Evolutionary conservation across 1,139 yeast genomes (phyloP).

Genomic region (Sugiyamaella neomexicana): DNA sequence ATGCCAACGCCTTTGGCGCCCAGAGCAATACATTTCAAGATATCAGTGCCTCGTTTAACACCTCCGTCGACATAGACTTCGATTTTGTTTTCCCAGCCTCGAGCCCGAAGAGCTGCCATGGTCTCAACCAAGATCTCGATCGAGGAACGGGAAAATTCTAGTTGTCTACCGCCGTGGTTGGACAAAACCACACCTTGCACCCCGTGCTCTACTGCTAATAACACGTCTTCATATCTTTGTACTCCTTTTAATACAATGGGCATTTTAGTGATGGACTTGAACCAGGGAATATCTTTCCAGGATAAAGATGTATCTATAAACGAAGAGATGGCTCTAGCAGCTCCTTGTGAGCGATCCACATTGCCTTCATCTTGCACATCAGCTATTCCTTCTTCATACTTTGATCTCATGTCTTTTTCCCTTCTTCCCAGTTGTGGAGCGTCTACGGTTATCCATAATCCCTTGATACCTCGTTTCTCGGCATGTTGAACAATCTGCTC

Average conservation of each 20-base stretch:
- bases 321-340: conserved; percentile 80
- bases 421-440: conserved; percentile 95
- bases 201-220: conserved; percentile 61
- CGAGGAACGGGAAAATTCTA: conserved; percentile 68
- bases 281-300: conserved; percentile 66
- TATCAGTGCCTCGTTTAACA: conserved; percentile 70
- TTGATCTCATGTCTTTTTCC: conserved; percentile 62
- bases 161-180: conserved; percentile 79
- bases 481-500: conserved; percentile 65
- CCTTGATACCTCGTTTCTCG: conserved; percentile 72
- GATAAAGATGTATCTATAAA: conserved; percentile 79
- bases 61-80: conserved; percentile 77
- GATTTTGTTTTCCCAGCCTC: conserved; percentile 52
- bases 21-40: conserved; percentile 67
- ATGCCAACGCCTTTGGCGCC: conserved; percentile 81
- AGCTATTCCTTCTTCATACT: conserved; percentile 64
- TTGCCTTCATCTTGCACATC: conserved; percentile 45
- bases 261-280: conserved; percentile 56
- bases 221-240: conserved; percentile 66
- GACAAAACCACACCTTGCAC: conserved; percentile 68
- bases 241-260: conserved; percentile 72
- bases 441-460: conserved; percentile 84
- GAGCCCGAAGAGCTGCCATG: conserved; percentile 53
- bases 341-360: conserved; percentile 74
- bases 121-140: conserved; percentile 67